phyloP scores from a whole-genome alignment of 768 basidiomycete species.

The Boletus speciosus region DNA sequence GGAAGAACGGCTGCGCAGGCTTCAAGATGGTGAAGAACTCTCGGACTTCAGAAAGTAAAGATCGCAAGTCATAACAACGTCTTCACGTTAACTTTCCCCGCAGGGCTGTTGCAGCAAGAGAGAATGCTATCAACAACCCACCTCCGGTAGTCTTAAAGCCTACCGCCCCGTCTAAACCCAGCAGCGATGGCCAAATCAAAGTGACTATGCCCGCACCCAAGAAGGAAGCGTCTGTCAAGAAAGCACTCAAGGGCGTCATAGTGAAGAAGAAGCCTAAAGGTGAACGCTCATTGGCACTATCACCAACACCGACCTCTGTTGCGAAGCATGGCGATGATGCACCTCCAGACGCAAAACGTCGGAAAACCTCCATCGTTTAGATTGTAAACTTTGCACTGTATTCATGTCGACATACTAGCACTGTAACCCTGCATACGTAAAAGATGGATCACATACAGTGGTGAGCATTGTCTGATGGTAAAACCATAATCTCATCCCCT shows the following conservation, averaged over 20 bases:
- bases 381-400: slow-evolving; percentile 9
- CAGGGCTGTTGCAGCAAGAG: slow-evolving; percentile 72
- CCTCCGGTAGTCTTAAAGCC: slow-evolving; percentile 30
- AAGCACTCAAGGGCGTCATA: slow-evolving; percentile 71
- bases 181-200: slow-evolving; percentile 26
- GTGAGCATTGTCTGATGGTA: slow-evolving; percentile 6
- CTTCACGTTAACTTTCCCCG: slow-evolving; percentile 10
- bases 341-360: slow-evolving; percentile 54
- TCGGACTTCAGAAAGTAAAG: slow-evolving; percentile 73
- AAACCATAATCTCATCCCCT: slow-evolving; percentile 16
- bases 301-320: slow-evolving; percentile 14
- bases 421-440: slow-evolving; percentile 11
- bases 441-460: background rate
- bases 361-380: slow-evolving; percentile 44
- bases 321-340: slow-evolving; percentile 25
- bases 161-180: slow-evolving; percentile 31
- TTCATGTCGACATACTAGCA: slow-evolving; percentile 5
- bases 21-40: slow-evolving; percentile 76
- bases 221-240: slow-evolving; percentile 56
- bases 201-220: slow-evolving; percentile 37
- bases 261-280: slow-evolving; percentile 71
- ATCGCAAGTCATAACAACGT: background rate
- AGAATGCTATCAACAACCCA: slow-evolving; percentile 44
- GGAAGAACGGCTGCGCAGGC: slow-evolving; percentile 72
- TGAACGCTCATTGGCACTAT: slow-evolving; percentile 16